A percentile compares a stretch with the other conserved stretches of the same genome.
phyloP scores from a whole-genome alignment of 352 stramenopile genomes.

The Phytophthora melonis region DNA sequence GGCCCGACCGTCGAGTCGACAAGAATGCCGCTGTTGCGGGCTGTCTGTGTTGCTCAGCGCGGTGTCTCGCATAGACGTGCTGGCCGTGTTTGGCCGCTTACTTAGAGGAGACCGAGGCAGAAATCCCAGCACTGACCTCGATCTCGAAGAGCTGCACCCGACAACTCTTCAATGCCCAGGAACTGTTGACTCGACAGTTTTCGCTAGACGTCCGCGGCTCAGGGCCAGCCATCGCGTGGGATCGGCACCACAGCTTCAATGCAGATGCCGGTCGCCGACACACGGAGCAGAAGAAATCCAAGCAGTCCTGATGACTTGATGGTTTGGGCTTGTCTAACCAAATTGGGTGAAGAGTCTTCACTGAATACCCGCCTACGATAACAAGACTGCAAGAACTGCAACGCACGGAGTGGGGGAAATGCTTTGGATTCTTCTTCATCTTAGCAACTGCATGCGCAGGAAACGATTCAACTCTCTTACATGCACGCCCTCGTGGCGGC shows the following conservation, averaged over 20 bases:
- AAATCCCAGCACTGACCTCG: conserved; percentile 12
- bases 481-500: conserved; percentile 7
- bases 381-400: conserved; percentile 3
- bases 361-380: no score
- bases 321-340: conserved; percentile 30
- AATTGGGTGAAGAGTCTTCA: not conserved
- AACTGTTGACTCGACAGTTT: conserved; percentile 38
- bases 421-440: conserved; percentile 30
- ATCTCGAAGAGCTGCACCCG: conserved; percentile 21
- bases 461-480: conserved; percentile 38
- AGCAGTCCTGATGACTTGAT: conserved; percentile 13
- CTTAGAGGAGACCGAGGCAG: conserved; percentile 17
- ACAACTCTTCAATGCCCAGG: conserved; percentile 19
- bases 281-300: not conserved
- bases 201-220: conserved; percentile 15
- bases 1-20: conserved; percentile 23
- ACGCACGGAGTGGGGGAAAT: conserved; percentile 4
- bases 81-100: not conserved
- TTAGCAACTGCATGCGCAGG: conserved; percentile 32
- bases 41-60: conserved; percentile 27
- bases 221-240: not conserved
- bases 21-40: conserved; percentile 23
- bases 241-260: conserved; percentile 11
- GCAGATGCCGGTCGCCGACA: conserved; percentile 13
- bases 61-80: conserved; percentile 8